These are phyloP conservation scores for Alternaria triticimaculans DNA, from an alignment of 2,329 filamentous ascomycete genomes.

Conservation along the genomic window DNA sequence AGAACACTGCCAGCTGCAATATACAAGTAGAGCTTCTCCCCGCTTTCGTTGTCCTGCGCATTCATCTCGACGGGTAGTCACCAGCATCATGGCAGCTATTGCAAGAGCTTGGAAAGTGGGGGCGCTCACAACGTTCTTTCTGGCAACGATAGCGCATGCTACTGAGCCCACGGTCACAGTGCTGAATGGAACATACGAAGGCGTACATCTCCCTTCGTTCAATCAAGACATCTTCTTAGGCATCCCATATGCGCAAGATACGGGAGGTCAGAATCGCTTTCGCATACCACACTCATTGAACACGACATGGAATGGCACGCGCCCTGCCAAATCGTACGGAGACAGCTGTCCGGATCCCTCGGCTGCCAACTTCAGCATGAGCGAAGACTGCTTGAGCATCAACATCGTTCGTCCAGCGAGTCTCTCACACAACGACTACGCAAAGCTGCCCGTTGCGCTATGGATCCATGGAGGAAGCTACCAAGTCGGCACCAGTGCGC, in stretches of 20 bases:
- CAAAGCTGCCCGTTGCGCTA: slow-evolving; percentile 62
- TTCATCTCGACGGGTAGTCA: neutral
- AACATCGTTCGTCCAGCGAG: slow-evolving; percentile 66
- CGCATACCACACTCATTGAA: slow-evolving; percentile 59
- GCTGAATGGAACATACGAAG: slow-evolving; percentile 46
- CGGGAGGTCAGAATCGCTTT: slow-evolving; percentile 62
- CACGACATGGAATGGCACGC: slow-evolving; percentile 49
- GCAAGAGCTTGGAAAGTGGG: slow-evolving; percentile 28
- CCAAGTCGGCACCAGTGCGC: slow-evolving; percentile 53
- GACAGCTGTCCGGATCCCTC: slow-evolving; percentile 49
- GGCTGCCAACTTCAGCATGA: slow-evolving; percentile 47
- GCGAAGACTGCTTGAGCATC: slow-evolving; percentile 67
- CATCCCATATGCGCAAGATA: slow-evolving; percentile 64
- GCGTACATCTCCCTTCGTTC: slow-evolving; percentile 40
- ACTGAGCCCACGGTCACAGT: slow-evolving; percentile 35
- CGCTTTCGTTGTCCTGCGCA: neutral
- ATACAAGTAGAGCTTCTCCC: slow-evolving; percentile 16
- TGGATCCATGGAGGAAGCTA: slow-evolving; percentile 65
- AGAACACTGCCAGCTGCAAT: slow-evolving; percentile 13
- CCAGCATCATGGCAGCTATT: slow-evolving; percentile 15
- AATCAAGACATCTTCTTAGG: slow-evolving; percentile 58
- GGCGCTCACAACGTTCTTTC: slow-evolving; percentile 17
- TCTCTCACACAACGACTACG: slow-evolving; percentile 40
- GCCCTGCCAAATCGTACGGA: slow-evolving; percentile 52
- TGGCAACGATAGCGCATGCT: slow-evolving; percentile 21